Evolutionary conservation across 352 stramenopile genomes (phyloP), one percentile per base, ranked within the genome.

Genomic region (Pythium diclinum): DNA sequence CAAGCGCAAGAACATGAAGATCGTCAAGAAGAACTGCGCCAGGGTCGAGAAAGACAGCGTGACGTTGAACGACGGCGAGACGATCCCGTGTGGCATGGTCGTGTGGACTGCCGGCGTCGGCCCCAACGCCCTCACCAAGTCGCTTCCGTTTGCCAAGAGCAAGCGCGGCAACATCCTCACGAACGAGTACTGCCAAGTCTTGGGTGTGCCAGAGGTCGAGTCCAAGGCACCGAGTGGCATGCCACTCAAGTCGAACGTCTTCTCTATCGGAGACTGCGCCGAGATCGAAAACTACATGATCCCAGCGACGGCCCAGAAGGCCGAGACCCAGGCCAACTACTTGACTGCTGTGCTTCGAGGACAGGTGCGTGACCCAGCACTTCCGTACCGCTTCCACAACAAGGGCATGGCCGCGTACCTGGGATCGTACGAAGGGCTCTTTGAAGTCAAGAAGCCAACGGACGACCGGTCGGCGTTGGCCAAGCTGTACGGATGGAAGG

Each of bases 321-420:
- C 95, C 0, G 76, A 95, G 67, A 74, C 76, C 2, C 85, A 93
- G 54, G 85, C 85, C 0, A 71, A 85, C 48, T 93, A 92, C 61
- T 65, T 93, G 32, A 74, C 72, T 6, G 67, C 56, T 21, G 52
- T 93, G 42, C 59, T 93, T 9, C 83, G 83, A 8, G 83, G 81
- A 40, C 79, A 88, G 60, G 75, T 80, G 1, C 59, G 75, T 17
- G 61, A 63, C 7, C 79, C 81, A 1, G 76, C 76, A 13, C 78
- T 76, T 60, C 83, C 85, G 21, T 93, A 89, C 69, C 56, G 73
- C 9, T 93, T 93, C 65, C 71, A 83, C 13, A 93, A 76, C 64
- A 88, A 97, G 56, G 96, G 96, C 7, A 94, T 89, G 69, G 98
- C 99, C 94, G 96, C 95, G 21, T 97, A 94, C 55, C 67, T 99